Conservation (phyloP, 176 grass and related monocot genomes). For the Oropetium thomaeum region DNA sequence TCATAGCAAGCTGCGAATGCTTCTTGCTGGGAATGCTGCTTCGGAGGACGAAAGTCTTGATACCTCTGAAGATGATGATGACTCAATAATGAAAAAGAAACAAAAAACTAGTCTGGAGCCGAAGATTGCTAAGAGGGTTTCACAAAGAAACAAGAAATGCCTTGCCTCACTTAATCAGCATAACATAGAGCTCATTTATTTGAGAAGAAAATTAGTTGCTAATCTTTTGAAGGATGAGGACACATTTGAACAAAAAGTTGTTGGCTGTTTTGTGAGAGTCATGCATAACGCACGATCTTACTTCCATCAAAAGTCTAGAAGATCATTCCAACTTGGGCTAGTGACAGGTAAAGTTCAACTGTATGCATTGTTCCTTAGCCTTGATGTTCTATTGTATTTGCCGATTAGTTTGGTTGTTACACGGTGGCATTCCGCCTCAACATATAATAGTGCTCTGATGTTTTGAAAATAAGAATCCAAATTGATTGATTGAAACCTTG, state of each 20-base stretch:
- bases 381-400: constrained; percentile 22
- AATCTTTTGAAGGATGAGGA: constrained; percentile 58
- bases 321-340: constrained; percentile 64
- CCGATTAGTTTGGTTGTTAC: constrained; percentile 14
- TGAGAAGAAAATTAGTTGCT: constrained; percentile 60
- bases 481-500: constrained; percentile 13
- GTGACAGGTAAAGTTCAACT: constrained; percentile 63
- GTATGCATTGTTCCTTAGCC: constrained; percentile 1
- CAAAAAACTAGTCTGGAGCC: constrained; percentile 19
- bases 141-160: constrained; percentile 43
- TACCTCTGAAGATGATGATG: constrained; percentile 46
- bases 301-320: constrained; percentile 23
- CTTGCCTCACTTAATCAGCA: constrained; percentile 52
- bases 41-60: constrained; percentile 45
- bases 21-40: constrained; percentile 64
- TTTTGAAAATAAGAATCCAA: neutral
- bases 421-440: neutral
- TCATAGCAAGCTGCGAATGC: constrained; percentile 54
- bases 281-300: constrained; percentile 43
- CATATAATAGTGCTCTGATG: neutral
- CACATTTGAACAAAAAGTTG: constrained; percentile 73
- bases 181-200: constrained; percentile 68
- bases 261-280: constrained; percentile 76
- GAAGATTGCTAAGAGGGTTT: constrained; percentile 40
- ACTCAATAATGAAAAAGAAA: constrained; percentile 26